A percentile compares a stretch with the other conserved stretches of the same genome.
phyloP scores from a whole-genome alignment of 805 yeast genomes.

The Debaryomyces maramus region DNA sequence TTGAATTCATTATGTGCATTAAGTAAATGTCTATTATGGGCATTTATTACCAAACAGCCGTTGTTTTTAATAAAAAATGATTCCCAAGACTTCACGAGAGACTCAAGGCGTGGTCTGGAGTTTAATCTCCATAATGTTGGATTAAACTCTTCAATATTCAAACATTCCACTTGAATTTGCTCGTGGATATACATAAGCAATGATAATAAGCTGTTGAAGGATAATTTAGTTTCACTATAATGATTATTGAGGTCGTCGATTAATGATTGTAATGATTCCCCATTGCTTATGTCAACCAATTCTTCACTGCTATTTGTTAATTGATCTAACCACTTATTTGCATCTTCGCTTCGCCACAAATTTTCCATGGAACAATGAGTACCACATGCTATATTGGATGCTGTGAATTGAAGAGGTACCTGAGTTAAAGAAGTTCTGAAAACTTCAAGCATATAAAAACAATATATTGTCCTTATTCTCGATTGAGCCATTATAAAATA shows the following conservation, averaged over 20 bases:
- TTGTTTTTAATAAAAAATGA: constrained; percentile 58
- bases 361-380: constrained; percentile 60
- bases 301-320: constrained; percentile 5
- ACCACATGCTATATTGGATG: constrained; percentile 58
- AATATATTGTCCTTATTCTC: constrained; percentile 53
- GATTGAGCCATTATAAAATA: constrained; percentile 57
- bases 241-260: constrained; percentile 47
- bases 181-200: constrained; percentile 68
- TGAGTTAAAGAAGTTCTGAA: constrained; percentile 49
- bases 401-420: constrained; percentile 36
- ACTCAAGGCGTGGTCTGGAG: constrained; percentile 57
- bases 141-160: constrained; percentile 41
- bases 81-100: constrained; percentile 69
- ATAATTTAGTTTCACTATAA: constrained; percentile 37
- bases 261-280: constrained; percentile 47
- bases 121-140: constrained; percentile 67
- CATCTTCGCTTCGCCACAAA: constrained; percentile 56
- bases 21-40: constrained; percentile 48
- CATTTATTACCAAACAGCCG: constrained; percentile 58
- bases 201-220: constrained; percentile 52
- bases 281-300: constrained; percentile 55
- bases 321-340: constrained; percentile 51
- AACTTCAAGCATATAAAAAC: constrained; percentile 50
- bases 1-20: constrained; percentile 57
- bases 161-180: constrained; percentile 54